A percentile compares a stretch with the other conserved stretches of the same genome.
Conservation (phyloP, 805 yeast genomes). For the Starmerella sp. region DNA sequence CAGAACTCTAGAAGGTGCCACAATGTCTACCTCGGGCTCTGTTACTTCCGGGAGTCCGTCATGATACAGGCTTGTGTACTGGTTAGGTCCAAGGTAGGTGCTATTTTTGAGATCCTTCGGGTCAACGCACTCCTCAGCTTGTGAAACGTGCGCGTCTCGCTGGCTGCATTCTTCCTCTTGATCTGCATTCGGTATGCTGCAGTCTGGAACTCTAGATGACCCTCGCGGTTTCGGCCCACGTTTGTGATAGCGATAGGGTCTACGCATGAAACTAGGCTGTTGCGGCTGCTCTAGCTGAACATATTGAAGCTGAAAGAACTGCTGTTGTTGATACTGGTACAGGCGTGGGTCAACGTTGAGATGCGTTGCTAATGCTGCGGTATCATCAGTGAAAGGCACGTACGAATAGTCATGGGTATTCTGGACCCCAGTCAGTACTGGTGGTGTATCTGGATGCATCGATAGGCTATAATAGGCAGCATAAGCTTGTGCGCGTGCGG, state of each 20-base stretch:
- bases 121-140: too few relatives aligned
- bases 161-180: neutral
- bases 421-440: neutral
- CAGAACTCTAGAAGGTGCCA: neutral
- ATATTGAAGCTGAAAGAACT: too few relatives aligned
- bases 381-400: neutral
- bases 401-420: neutral
- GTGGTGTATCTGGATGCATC: neutral
- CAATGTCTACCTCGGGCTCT: too few relatives aligned
- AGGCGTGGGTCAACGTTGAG: neutral
- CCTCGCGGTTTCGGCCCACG: neutral
- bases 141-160: neutral
- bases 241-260: neutral
- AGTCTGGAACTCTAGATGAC: neutral
- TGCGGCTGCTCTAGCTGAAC: neutral
- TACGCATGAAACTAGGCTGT: constrained; percentile 1
- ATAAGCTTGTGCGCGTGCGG: neutral
- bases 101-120: too few relatives aligned
- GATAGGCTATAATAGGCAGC: neutral
- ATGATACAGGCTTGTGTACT: neutral
- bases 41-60: neutral
- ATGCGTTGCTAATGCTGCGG: neutral
- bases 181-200: neutral
- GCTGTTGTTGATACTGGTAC: neutral
- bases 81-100: neutral